Percentiles rank a stretch among this genome's conserved stretches.
These are phyloP conservation scores for Trichoderma asperelloides DNA, from an alignment of 495 filamentous ascomycete genomes.

Conservation along the genomic window DNA sequence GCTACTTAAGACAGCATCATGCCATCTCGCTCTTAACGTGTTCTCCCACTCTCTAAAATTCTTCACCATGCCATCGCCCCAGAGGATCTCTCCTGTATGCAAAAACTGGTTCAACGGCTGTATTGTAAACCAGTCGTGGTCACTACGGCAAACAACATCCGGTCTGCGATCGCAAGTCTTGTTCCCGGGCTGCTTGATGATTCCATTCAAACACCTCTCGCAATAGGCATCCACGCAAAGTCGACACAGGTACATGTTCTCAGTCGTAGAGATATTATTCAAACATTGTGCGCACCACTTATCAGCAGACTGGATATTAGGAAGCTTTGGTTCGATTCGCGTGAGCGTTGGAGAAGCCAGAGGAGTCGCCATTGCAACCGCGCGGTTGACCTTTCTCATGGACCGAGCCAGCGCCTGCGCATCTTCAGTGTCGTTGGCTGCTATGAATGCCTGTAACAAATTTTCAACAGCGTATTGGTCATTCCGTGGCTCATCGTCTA, in stretches of 20 bases:
- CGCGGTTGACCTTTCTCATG: conserved; percentile 2
- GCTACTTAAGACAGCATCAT: background rate
- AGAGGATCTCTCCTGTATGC: conserved; percentile 9
- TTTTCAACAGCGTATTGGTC: conserved; percentile 10
- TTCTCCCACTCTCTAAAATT: conserved; percentile 5
- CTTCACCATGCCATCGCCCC: background rate
- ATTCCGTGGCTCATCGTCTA: conserved; percentile 10
- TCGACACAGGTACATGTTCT: background rate
- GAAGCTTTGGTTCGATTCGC: conserved; percentile 9
- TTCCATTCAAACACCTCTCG: background rate
- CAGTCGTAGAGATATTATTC: background rate
- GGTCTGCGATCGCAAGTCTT: background rate
- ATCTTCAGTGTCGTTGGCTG: conserved; percentile 5
- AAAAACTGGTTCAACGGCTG: conserved; percentile 6
- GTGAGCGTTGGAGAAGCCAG: background rate
- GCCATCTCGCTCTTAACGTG: conserved; percentile 7
- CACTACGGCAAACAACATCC: background rate
- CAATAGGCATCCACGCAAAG: conserved; percentile 8
- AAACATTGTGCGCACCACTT: conserved; percentile 10
- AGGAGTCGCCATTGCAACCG: background rate
- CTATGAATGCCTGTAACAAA: conserved; percentile 1
- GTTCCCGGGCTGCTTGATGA: background rate
- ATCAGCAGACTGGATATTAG: conserved; percentile 3
- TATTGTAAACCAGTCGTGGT: conserved; percentile 11
- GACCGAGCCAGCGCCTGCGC: conserved; percentile 6